Conservation (phyloP, 2,329 filamentous ascomycete genomes). For the Fusarium transvaalense region DNA sequence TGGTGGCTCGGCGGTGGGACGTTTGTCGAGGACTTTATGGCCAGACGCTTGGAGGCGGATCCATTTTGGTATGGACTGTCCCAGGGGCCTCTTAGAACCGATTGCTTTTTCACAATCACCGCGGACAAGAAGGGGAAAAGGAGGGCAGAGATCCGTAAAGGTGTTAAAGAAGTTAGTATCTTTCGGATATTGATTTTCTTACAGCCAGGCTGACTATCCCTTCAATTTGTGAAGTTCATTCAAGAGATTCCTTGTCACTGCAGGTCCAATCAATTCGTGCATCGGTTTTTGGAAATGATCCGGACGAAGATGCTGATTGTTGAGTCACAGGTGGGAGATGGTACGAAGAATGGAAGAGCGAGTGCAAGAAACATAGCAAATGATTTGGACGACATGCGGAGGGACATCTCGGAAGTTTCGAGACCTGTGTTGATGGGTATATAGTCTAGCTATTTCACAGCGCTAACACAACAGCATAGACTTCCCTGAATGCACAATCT, state of each 20-base stretch:
- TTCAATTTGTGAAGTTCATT: not conserved
- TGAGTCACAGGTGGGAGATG: not conserved
- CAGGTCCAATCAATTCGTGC: not conserved
- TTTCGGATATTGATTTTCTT: not conserved
- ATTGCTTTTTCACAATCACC: not conserved
- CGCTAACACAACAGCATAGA: no score
- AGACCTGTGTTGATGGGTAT: no score
- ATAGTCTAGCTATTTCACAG: no score
- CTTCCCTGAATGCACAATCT: no score
- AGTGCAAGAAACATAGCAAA: not conserved
- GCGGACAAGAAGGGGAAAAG: not conserved
- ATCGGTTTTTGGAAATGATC: not conserved
- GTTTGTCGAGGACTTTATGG: not conserved
- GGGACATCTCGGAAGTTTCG: no score
- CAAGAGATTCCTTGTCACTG: not conserved
- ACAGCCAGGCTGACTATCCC: not conserved
- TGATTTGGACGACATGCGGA: no score
- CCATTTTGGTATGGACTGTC: not conserved
- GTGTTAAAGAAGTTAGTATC: not conserved
- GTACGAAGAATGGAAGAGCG: not conserved
- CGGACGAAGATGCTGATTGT: not conserved
- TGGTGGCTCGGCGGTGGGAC: not conserved
- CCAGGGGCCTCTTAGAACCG: not conserved
- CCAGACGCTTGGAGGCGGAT: not conserved
- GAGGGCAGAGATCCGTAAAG: not conserved